Base-by-base conservation (phyloP, 225 moss, liverwort and hornwort genomes). In the Climacium dendroides region DNA sequence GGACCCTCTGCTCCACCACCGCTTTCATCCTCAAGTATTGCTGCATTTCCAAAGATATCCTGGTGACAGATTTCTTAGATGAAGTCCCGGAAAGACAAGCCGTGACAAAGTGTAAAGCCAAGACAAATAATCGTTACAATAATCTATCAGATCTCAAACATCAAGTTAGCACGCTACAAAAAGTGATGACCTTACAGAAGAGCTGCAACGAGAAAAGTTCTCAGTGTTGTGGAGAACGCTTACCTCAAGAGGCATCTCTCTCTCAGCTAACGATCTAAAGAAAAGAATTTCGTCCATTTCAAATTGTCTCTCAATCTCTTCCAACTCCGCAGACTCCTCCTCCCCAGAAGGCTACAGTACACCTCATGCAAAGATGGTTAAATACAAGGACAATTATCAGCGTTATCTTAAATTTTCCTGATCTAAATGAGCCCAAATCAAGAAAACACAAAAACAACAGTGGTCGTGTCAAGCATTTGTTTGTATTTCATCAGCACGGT, bases 271-370 rank as follows among this genome's bases (percentile, higher is more conserved):
- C 45, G 94, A 96, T 92, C 98, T 95, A 78, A 98, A 96, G 85
- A 91, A 98, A 39, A 98, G 91, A 80, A 98, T 98, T 91, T 98
- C 98, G 84, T 98, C 96, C 96, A 96, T 96, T 88, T 98, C 96
- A 93, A 98, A 98, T 83, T 96, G 96, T 87, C 89, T 91, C 91
- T 98, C 98, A 90, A 98, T 95, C 90, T 95, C 98, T 89, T 98
- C 98, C 80, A 98, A 90, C 80, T 94, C 98, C 78, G 91, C 93
- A 87, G 94, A 95, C 85, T 94, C 96, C 83, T 92, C 93, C 89
- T 95, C 95, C 85, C 94, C 93, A 84, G 94, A 94, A 91, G 96
- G 91, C 98, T 98, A 93, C 78, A 91, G 59, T 48, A 87, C 85
- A 87, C 76, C 90, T 84, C 92, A 92, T 39, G 61, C 87, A 81